These are phyloP conservation scores for Agaricus blazei DNA, from an alignment of 768 basidiomycete genomes.

Conservation along the genomic window DNA sequence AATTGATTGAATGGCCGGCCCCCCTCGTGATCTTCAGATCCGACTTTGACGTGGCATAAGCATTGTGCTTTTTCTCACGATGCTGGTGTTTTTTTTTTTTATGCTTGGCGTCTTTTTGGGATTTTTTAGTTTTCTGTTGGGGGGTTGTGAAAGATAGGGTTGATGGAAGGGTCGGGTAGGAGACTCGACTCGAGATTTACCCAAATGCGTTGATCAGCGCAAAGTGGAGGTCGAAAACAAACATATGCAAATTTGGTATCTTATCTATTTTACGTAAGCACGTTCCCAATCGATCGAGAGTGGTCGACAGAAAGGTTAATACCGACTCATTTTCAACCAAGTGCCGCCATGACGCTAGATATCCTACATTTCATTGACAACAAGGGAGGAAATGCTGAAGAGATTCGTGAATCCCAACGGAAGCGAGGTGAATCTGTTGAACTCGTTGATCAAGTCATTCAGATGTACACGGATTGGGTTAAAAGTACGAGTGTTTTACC, in stretches of 20 bases:
- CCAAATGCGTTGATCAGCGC: neutral
- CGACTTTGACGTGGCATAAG: no score
- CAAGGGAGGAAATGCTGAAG: conserved; percentile 90
- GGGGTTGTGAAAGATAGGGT: no score
- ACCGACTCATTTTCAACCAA: neutral
- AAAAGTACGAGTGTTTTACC: conserved; percentile 59
- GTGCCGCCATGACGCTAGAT: conserved; percentile 70
- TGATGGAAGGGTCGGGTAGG: no score
- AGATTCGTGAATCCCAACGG: conserved; percentile 87
- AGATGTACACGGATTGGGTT: conserved; percentile 91
- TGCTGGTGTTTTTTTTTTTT: neutral
- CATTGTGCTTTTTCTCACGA: neutral
- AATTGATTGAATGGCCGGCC: no score
- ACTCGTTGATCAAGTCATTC: conserved; percentile 90
- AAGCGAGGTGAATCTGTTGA: conserved; percentile 88
- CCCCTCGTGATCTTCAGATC: no score
- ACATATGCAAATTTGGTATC: neutral
- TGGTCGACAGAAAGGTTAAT: neutral
- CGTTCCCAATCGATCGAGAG: conserved; percentile 3
- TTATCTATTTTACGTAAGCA: conserved; percentile 1
- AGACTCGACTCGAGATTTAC: no score
- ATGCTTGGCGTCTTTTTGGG: neutral
- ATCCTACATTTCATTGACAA: conserved; percentile 73
- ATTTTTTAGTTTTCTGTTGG: no score
- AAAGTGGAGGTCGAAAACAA: no score